Evolutionary conservation across 306 rosid species (phyloP).

Genomic region (Carpinus fangiana): DNA sequence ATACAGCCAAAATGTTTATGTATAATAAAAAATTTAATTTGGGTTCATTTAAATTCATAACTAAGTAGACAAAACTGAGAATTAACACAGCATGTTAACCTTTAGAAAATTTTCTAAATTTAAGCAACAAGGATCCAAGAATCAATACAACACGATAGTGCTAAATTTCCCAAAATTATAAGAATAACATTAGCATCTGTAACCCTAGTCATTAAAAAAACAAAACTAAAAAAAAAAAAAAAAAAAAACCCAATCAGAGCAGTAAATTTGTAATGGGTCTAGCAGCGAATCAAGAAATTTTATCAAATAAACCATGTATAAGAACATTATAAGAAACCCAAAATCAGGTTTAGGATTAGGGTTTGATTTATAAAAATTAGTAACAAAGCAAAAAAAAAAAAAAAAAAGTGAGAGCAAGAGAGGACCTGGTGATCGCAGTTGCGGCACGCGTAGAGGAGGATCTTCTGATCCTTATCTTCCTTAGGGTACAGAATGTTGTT

Average conservation of each 20-base stretch:
- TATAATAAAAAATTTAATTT: neutral
- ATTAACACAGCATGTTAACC: neutral
- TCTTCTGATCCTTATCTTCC: conserved; percentile 75
- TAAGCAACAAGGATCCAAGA: neutral
- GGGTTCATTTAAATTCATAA: neutral
- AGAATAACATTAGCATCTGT: neutral
- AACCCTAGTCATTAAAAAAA: neutral
- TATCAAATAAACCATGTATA: neutral
- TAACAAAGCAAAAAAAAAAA: neutral
- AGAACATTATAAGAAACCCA: neutral
- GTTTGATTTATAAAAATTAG: neutral
- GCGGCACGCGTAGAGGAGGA: conserved; percentile 91
- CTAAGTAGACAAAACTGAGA: neutral
- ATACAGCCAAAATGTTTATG: neutral
- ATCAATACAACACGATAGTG: no score
- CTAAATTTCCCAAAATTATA: neutral
- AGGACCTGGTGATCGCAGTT: conserved; percentile 93
- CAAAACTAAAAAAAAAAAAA: neutral
- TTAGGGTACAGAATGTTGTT: conserved; percentile 95
- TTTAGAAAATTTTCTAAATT: neutral
- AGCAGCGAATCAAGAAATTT: neutral
- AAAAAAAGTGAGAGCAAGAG: neutral
- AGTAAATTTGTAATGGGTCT: neutral
- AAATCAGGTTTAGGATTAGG: neutral
- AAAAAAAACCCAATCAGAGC: neutral